Evolutionary conservation across 345 rosid species (phyloP).

Genomic region (Turritis glabra): DNA sequence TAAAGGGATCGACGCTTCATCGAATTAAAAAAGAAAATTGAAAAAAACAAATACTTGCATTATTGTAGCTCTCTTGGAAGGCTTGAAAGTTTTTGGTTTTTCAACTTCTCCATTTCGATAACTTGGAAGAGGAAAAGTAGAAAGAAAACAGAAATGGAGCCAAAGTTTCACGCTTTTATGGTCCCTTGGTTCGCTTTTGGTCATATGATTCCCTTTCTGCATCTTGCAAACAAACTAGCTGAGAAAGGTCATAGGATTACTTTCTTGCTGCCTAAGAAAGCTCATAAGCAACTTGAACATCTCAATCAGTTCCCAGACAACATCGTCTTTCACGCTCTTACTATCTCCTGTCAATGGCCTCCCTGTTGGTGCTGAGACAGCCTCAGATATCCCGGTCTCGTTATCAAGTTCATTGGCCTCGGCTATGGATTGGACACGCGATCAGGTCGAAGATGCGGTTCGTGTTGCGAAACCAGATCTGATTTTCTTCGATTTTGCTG

Average conservation of each 20-base stretch:
- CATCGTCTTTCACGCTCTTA: conserved; percentile 39
- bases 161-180: conserved; percentile 43
- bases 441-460: conserved; percentile 19
- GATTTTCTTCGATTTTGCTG: conserved; percentile 23
- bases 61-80: too few species aligned
- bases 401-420: not conserved
- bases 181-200: conserved; percentile 60
- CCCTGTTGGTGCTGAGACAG: conserved; percentile 29
- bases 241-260: conserved; percentile 41
- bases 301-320: conserved; percentile 41
- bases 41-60: too few species aligned
- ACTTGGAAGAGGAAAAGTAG: not conserved
- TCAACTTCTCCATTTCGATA: not conserved
- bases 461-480: conserved; percentile 10
- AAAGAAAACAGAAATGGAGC: not conserved
- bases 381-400: conserved; percentile 18
- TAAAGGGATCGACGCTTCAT: too few species aligned
- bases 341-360: conserved; percentile 36
- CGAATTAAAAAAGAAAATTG: too few species aligned
- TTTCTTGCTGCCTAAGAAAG: conserved; percentile 48
- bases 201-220: conserved; percentile 53
- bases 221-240: conserved; percentile 52
- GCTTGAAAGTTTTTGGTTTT: too few species aligned
- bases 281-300: conserved; percentile 32
- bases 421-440: not conserved